Percentiles rank a stretch among this genome's conserved stretches.
These are phyloP conservation scores for Penicillium verhagenii DNA, from an alignment of 495 filamentous ascomycete genomes.

Conservation along the genomic window DNA sequence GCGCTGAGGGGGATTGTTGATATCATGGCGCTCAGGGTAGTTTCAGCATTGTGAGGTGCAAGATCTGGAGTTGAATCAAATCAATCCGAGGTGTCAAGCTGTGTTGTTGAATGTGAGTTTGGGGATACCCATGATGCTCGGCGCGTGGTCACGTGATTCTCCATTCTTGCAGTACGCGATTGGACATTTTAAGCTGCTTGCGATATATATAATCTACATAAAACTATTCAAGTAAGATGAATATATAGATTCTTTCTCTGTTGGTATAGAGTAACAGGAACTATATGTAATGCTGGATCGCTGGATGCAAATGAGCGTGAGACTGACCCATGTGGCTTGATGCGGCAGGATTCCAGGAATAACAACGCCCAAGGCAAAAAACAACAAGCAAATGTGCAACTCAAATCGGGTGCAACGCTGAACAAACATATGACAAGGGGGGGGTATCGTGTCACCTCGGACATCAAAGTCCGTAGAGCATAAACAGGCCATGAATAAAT, in stretches of 20 bases:
- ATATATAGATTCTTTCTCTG: no score
- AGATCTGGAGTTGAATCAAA: not conserved
- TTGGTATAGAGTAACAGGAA: not conserved
- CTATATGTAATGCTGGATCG: not conserved
- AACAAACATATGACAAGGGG: slow-evolving; percentile 8
- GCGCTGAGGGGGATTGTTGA: slow-evolving; percentile 30
- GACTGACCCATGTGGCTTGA: not conserved
- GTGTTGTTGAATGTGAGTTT: not conserved
- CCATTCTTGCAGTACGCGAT: no score
- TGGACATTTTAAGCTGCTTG: no score
- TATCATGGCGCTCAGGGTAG: slow-evolving; percentile 18
- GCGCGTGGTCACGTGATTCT: slow-evolving; percentile 20
- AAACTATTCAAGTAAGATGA: no score
- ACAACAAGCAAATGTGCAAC: slow-evolving; percentile 3
- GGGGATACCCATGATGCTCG: not conserved
- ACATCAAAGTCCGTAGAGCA: slow-evolving; percentile 2
- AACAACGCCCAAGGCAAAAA: not conserved
- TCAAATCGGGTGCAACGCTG: not conserved
- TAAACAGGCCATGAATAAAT: not conserved
- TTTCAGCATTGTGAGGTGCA: slow-evolving; percentile 13
- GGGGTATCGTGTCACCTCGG: slow-evolving; percentile 11
- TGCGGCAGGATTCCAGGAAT: not conserved
- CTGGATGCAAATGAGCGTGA: not conserved
- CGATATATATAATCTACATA: no score
- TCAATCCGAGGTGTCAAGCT: not conserved